Conservation (phyloP, 192 early-diverging fungal genomes). For the Rhizoclosmatium sp. region DNA sequence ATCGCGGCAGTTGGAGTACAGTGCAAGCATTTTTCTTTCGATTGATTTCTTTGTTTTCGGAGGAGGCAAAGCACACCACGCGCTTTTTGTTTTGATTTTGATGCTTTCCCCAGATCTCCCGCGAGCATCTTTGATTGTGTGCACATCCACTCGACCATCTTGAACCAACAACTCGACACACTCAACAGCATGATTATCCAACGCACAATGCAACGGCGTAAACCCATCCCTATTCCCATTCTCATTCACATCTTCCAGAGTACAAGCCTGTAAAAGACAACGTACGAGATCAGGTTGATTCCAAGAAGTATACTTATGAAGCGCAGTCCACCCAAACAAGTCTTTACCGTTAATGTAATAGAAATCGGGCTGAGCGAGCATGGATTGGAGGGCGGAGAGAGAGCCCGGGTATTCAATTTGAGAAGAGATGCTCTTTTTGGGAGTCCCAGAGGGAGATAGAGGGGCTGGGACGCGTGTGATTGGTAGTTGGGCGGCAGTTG, state of each 20-base stretch:
- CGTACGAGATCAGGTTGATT: constrained; percentile 10
- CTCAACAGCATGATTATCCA: neutral
- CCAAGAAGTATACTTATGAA: constrained; percentile 27
- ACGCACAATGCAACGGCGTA: constrained; percentile 16
- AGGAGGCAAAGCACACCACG: too few species aligned
- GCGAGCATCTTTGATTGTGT: neutral
- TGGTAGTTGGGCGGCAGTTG: neutral
- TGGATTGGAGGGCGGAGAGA: neutral
- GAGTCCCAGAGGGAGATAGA: neutral
- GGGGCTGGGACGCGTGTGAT: neutral
- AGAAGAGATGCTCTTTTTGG: constrained; percentile 3
- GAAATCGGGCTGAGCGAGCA: neutral
- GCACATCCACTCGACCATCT: neutral
- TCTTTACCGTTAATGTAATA: constrained; percentile 5
- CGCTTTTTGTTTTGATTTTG: too few species aligned
- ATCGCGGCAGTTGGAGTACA: neutral
- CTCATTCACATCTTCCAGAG: neutral
- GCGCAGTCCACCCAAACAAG: constrained; percentile 26
- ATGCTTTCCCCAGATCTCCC: neutral
- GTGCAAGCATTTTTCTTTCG: too few species aligned
- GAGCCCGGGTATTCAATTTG: constrained; percentile 24
- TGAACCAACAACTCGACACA: neutral
- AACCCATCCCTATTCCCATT: constrained; percentile 16
- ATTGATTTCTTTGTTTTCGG: too few species aligned
- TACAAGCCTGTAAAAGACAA: neutral